A percentile compares a stretch with the other conserved stretches of the same genome.
Conservation (phyloP, 1,284 basidiomycete genomes). For the Puccinia sorghi region DNA sequence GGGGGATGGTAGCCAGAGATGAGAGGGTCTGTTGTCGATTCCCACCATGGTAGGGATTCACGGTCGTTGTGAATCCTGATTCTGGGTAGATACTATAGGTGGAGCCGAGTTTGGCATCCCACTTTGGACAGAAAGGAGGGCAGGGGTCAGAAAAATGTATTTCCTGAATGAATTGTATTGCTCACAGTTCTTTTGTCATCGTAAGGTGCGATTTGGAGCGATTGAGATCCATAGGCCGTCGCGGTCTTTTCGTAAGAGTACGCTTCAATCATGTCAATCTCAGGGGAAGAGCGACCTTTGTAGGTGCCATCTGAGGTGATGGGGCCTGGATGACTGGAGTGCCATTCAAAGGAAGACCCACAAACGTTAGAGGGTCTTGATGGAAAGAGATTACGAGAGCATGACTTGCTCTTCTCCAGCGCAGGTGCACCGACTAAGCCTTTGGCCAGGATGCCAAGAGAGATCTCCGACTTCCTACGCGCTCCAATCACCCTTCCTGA, state of each 20-base stretch:
- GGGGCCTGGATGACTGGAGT: slow-evolving; percentile 55
- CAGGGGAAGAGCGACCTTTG: slow-evolving; percentile 56
- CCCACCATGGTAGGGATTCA: slow-evolving; percentile 56
- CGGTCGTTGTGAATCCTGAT: slow-evolving; percentile 46
- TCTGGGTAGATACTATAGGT: slow-evolving; percentile 41
- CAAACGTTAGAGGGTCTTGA: slow-evolving; percentile 37
- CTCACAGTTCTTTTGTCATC: slow-evolving; percentile 54
- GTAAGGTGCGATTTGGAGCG: slow-evolving; percentile 56
- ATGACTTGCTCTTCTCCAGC: slow-evolving; percentile 51
- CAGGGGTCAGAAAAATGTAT: not conserved
- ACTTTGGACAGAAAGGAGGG: slow-evolving; percentile 15
- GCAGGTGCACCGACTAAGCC: slow-evolving; percentile 56
- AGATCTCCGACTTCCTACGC: slow-evolving; percentile 26
- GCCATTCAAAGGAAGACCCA: slow-evolving; percentile 55
- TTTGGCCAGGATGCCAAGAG: slow-evolving; percentile 55
- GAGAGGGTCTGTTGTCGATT: slow-evolving; percentile 57
- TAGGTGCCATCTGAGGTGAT: slow-evolving; percentile 54
- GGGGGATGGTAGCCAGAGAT: slow-evolving; percentile 53
- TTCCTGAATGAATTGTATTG: not conserved
- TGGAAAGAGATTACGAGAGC: not conserved
- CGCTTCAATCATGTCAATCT: slow-evolving; percentile 58
- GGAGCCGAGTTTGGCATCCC: slow-evolving; percentile 5
- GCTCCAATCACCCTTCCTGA: slow-evolving; percentile 49
- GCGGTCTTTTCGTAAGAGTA: slow-evolving; percentile 51
- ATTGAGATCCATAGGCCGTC: slow-evolving; percentile 55